Conservation (phyloP, 1,284 basidiomycete species). For the Spongiforma sp. region DNA sequence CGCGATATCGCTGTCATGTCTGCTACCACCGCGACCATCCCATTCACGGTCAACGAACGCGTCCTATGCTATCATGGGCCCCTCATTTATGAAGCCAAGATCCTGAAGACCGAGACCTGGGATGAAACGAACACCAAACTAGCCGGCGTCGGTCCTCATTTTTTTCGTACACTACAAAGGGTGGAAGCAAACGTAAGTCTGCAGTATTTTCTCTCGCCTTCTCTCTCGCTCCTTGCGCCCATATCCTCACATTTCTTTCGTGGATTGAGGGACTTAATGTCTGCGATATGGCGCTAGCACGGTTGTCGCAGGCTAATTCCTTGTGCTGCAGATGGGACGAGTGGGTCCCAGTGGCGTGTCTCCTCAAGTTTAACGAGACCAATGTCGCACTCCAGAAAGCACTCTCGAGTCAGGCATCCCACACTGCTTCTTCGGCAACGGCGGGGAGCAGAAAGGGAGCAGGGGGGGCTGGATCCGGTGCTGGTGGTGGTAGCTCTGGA, state of each 20-base stretch:
- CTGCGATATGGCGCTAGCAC: too few species aligned
- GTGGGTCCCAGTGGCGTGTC: constrained; percentile 87
- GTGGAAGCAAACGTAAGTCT: constrained; percentile 95
- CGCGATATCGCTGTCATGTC: constrained; percentile 23
- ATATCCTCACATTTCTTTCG: not conserved
- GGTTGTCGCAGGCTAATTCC: not conserved
- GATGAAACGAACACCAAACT: constrained; percentile 72
- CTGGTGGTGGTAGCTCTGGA: constrained; percentile 28
- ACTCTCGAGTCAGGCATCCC: constrained; percentile 48
- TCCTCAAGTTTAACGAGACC: constrained; percentile 88
- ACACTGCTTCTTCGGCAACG: constrained; percentile 40
- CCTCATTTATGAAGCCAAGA: constrained; percentile 68
- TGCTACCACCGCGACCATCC: constrained; percentile 8
- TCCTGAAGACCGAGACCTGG: constrained; percentile 83
- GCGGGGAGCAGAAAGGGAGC: constrained; percentile 37
- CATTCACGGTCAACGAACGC: constrained; percentile 30
- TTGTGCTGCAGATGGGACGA: constrained; percentile 90
- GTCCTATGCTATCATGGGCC: constrained; percentile 33
- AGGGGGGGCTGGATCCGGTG: constrained; percentile 20
- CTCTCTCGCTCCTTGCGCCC: not conserved
- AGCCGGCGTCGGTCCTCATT: constrained; percentile 80
- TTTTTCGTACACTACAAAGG: constrained; percentile 99
- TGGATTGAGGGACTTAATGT: too few species aligned
- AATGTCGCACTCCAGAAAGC: constrained; percentile 84
- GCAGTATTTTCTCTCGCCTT: not conserved